Conservation (phyloP, 1,284 basidiomycete species). For the Trametes polyzona region DNA sequence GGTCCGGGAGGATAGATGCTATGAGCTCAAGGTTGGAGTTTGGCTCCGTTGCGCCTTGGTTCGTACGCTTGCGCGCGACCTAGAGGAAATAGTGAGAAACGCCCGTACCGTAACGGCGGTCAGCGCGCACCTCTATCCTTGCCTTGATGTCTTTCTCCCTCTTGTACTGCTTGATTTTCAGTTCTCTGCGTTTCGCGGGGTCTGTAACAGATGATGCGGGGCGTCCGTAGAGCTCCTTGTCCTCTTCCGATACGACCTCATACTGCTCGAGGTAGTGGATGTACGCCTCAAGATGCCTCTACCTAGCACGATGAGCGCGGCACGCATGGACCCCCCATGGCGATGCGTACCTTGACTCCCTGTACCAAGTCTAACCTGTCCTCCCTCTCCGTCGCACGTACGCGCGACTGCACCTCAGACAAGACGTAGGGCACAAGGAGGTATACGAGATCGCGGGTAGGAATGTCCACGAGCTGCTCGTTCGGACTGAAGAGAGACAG, state of each 20-base stretch:
- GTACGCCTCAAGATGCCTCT: slow-evolving; percentile 67
- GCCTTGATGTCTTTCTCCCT: slow-evolving; percentile 79
- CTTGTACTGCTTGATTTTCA: slow-evolving; percentile 88
- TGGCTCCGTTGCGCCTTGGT: slow-evolving; percentile 41
- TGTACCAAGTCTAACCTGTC: slow-evolving; percentile 51
- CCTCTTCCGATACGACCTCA: slow-evolving; percentile 65
- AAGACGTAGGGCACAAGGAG: slow-evolving; percentile 76
- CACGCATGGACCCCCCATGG: too few species aligned
- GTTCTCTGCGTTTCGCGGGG: slow-evolving; percentile 72
- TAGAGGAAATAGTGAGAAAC: slow-evolving; percentile 31
- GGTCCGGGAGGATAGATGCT: slow-evolving; percentile 56
- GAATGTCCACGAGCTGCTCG: slow-evolving; percentile 84
- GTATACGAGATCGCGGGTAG: slow-evolving; percentile 81
- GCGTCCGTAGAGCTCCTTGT: slow-evolving; percentile 57
- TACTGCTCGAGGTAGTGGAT: slow-evolving; percentile 67
- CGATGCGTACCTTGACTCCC: slow-evolving; percentile 20
- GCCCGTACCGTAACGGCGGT: too few species aligned
- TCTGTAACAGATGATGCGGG: slow-evolving; percentile 57
- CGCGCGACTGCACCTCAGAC: slow-evolving; percentile 73
- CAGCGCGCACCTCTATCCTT: slow-evolving; percentile 62
- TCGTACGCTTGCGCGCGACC: slow-evolving; percentile 57
- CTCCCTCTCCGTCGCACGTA: slow-evolving; percentile 59
- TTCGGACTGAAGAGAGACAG: slow-evolving; percentile 87
- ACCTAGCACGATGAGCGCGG: slow-evolving; percentile 7
- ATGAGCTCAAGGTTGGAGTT: slow-evolving; percentile 63